A percentile compares a stretch with the other conserved stretches of the same genome.
phyloP scores from a whole-genome alignment of 768 basidiomycete genomes.

The Saitozyma sp. region DNA sequence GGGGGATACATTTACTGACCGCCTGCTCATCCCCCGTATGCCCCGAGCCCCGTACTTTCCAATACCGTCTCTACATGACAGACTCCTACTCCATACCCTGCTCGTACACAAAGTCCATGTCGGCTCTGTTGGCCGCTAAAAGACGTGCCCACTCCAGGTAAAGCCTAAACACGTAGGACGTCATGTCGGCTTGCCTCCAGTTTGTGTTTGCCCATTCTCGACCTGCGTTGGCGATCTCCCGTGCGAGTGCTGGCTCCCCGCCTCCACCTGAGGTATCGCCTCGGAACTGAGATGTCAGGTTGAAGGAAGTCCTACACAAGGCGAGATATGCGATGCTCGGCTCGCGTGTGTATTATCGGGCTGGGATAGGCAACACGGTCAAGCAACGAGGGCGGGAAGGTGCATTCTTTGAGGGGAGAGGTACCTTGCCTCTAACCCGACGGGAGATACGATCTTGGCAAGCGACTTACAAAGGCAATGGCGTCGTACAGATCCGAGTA shows the following conservation, averaged over 20 bases:
- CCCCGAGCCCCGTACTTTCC: too few relatives aligned
- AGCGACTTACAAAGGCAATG: slow-evolving; percentile 34
- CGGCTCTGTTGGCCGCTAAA: slow-evolving; percentile 22
- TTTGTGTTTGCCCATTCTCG: slow-evolving; percentile 36
- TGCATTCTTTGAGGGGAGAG: too few relatives aligned
- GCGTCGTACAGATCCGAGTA: slow-evolving; percentile 44
- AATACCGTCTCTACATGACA: not conserved
- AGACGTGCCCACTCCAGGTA: slow-evolving; percentile 51
- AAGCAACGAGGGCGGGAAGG: too few relatives aligned
- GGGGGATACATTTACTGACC: too few relatives aligned
- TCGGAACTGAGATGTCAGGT: slow-evolving; percentile 27
- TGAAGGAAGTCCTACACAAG: too few relatives aligned
- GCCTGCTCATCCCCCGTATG: too few relatives aligned
- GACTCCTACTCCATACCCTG: slow-evolving; percentile 20
- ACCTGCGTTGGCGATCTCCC: slow-evolving; percentile 41
- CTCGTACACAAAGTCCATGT: slow-evolving; percentile 40
- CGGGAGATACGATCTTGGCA: too few relatives aligned
- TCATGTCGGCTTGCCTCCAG: slow-evolving; percentile 48
- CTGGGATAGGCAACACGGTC: too few relatives aligned
- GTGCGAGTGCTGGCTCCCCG: slow-evolving; percentile 32
- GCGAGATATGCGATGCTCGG: too few relatives aligned
- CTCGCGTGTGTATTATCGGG: too few relatives aligned
- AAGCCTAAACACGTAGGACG: slow-evolving; percentile 47
- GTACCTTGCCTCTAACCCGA: too few relatives aligned
- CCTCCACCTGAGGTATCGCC: slow-evolving; percentile 15